Conservation (phyloP, 1,139 yeast genomes). For the Blastobotrys buckinghamii region DNA sequence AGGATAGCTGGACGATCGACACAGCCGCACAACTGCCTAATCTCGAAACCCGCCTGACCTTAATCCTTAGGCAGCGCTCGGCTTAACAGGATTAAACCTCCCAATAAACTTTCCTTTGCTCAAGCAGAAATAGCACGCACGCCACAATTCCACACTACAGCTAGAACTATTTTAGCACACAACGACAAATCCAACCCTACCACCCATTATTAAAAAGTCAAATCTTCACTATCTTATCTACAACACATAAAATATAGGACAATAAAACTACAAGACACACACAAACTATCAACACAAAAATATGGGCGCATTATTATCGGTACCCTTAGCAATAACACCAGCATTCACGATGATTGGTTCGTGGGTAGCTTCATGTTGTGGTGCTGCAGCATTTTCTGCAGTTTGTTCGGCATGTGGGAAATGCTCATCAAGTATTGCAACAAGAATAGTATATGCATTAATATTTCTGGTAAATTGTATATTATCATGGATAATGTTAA, state of each 20-base stretch:
- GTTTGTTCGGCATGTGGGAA: slow-evolving; percentile 47
- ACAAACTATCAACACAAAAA: not conserved
- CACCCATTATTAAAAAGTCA: not conserved
- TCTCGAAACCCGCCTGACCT: too few relatives aligned
- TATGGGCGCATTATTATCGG: slow-evolving; percentile 83
- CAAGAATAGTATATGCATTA: slow-evolving; percentile 79
- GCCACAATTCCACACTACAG: too few relatives aligned
- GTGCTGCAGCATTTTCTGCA: slow-evolving; percentile 78
- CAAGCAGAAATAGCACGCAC: too few relatives aligned
- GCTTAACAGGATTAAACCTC: too few relatives aligned
- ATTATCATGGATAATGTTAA: slow-evolving; percentile 84
- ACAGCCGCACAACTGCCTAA: too few relatives aligned
- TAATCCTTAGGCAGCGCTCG: too few relatives aligned
- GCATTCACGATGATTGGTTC: slow-evolving; percentile 57
- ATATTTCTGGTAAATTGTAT: slow-evolving; percentile 72
- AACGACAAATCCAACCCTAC: too few relatives aligned
- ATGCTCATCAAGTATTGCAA: slow-evolving; percentile 68
- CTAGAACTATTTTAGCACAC: too few relatives aligned
- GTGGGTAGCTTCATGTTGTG: slow-evolving; percentile 73
- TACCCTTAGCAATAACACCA: slow-evolving; percentile 47
- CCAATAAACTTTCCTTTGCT: too few relatives aligned
- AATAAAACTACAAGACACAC: not conserved
- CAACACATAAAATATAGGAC: not conserved
- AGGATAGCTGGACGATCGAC: too few relatives aligned
- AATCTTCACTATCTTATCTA: not conserved